Conservation (phyloP, 176 grass and related monocot species). For the sorghum (Sorghum bicolor) region Sorghum_bicolor_NCBIv3 NC_012876.2:57168501-57169000, state of each 20-base stretch:
- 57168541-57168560: neutral
- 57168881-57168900: neutral
- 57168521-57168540: neutral
- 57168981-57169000: neutral
- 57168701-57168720: neutral
- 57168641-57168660: neutral
- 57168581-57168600: neutral
- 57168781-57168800: neutral
- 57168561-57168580: neutral
- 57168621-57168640: neutral
- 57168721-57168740: neutral
- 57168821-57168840: neutral
- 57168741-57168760: neutral
- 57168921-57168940: neutral
- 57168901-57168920: neutral
- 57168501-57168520: no score
- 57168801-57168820: neutral
- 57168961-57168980: neutral
- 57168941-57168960: neutral
- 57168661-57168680: no score
- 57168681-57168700: neutral
- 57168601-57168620: neutral
- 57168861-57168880: neutral
- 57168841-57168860: neutral
- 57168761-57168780: neutral